Evolutionary conservation across 2,329 filamentous ascomycete species (phyloP).

Genomic region (Nigrospora sphaerica): DNA sequence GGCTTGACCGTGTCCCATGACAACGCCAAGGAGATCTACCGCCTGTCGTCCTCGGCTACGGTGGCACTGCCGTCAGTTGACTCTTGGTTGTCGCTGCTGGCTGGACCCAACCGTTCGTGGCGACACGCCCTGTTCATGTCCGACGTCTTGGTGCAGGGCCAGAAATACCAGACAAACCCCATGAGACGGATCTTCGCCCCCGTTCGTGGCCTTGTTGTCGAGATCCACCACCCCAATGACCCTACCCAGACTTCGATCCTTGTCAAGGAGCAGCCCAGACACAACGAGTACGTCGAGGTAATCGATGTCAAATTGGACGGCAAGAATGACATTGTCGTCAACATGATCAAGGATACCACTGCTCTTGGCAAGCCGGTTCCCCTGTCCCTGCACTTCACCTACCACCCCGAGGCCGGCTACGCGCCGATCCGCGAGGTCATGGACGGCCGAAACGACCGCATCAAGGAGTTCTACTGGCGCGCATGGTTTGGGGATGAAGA

Average conservation of each 20-base stretch:
- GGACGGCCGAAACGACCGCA: constrained; percentile 90
- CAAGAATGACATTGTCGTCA: constrained; percentile 76
- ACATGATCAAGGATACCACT: constrained; percentile 88
- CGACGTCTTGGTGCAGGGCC: constrained; percentile 88
- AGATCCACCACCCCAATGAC: constrained; percentile 76
- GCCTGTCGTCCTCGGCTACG: constrained; percentile 68
- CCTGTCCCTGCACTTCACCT: constrained; percentile 80
- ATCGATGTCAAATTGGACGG: constrained; percentile 74
- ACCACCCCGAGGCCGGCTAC: constrained; percentile 92
- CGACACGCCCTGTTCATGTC: constrained; percentile 89
- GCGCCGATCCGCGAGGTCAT: constrained; percentile 97
- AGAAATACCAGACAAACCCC: constrained; percentile 96
- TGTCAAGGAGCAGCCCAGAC: constrained; percentile 79
- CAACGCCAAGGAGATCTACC: constrained; percentile 72
- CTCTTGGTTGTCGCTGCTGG: constrained; percentile 81
- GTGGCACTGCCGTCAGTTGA: constrained; percentile 71
- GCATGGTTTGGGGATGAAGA: constrained; percentile 91
- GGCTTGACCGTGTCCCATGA: constrained; percentile 80
- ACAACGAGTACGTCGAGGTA: constrained; percentile 81
- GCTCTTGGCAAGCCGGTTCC: constrained; percentile 77
- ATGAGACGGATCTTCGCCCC: constrained; percentile 88
- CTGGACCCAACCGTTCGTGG: constrained; percentile 83
- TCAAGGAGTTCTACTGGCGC: constrained; percentile 99
- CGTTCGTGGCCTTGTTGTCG: constrained; percentile 77
- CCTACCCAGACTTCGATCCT: constrained; percentile 76